Percentiles rank a stretch among this genome's conserved stretches.
These are phyloP conservation scores for Chytriomyces hyalinus DNA, from an alignment of 192 early-diverging fungal species.

Conservation along the genomic window DNA sequence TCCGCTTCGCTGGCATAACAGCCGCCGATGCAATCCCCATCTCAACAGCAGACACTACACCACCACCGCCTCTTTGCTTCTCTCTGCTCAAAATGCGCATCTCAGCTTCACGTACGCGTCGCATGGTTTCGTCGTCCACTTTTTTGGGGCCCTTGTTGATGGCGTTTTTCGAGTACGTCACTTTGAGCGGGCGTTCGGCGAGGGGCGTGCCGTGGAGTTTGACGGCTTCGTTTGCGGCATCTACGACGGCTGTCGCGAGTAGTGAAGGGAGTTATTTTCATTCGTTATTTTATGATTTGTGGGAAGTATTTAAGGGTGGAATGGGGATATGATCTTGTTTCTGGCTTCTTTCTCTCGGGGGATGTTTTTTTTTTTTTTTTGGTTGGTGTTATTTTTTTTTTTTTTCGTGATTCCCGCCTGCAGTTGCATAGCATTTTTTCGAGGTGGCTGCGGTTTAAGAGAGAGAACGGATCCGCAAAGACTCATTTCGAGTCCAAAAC, in stretches of 20 bases:
- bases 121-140: constrained; percentile 57
- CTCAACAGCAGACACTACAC: neutral
- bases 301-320: neutral
- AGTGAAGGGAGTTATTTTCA: neutral
- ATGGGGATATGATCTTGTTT: neutral
- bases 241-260: constrained; percentile 46
- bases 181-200: constrained; percentile 63
- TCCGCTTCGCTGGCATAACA: constrained; percentile 3
- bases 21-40: constrained; percentile 1
- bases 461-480: too few species aligned
- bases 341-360: neutral
- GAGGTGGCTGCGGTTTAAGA: too few species aligned
- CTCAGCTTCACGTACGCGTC: constrained; percentile 59
- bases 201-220: constrained; percentile 68
- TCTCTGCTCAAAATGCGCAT: constrained; percentile 46
- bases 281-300: too few species aligned
- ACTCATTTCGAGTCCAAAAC: too few species aligned
- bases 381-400: neutral
- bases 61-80: constrained; percentile 32
- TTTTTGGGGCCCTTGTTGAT: constrained; percentile 69
- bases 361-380: neutral
- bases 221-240: constrained; percentile 63
- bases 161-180: constrained; percentile 78
- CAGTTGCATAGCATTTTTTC: neutral
- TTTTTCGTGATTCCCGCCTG: neutral